These are phyloP conservation scores for Fusarium coffeatum DNA, from an alignment of 2,329 filamentous ascomycete species.

Conservation along the genomic window DNA sequence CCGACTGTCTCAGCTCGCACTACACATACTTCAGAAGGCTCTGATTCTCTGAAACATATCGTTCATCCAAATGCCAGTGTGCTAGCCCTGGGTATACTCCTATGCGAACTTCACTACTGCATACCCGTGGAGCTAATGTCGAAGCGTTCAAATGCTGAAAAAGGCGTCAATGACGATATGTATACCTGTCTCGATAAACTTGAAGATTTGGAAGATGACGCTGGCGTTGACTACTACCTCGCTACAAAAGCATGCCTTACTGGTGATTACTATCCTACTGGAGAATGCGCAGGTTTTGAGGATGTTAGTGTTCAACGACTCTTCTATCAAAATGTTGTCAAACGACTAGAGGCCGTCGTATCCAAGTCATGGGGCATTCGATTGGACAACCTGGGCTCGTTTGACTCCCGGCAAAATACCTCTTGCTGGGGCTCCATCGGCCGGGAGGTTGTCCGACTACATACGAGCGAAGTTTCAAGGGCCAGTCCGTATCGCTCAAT, in stretches of 20 bases:
- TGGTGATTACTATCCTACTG: neutral
- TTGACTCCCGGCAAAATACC: neutral
- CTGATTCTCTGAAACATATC: neutral
- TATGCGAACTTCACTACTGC: constrained; percentile 6
- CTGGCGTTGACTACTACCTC: neutral
- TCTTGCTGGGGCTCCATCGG: constrained; percentile 1
- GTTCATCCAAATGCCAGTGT: constrained; percentile 2
- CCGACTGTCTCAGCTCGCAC: neutral
- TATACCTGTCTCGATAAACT: neutral
- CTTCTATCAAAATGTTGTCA: constrained; percentile 7
- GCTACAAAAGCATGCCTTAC: neutral
- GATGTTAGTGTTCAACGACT: neutral
- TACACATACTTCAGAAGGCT: too few relatives aligned
- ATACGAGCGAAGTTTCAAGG: neutral
- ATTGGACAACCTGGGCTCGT: neutral
- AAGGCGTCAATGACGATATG: neutral
- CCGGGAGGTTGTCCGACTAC: neutral
- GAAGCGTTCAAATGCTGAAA: fast-evolving
- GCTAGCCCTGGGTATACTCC: neutral
- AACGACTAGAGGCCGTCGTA: neutral
- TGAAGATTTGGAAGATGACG: neutral
- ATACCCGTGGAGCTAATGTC: neutral
- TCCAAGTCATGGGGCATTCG: neutral
- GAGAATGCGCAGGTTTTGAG: neutral
- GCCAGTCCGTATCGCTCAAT: neutral